Conservation (phyloP, 257 asterid genomes). For the Henckelia pumila region DNA sequence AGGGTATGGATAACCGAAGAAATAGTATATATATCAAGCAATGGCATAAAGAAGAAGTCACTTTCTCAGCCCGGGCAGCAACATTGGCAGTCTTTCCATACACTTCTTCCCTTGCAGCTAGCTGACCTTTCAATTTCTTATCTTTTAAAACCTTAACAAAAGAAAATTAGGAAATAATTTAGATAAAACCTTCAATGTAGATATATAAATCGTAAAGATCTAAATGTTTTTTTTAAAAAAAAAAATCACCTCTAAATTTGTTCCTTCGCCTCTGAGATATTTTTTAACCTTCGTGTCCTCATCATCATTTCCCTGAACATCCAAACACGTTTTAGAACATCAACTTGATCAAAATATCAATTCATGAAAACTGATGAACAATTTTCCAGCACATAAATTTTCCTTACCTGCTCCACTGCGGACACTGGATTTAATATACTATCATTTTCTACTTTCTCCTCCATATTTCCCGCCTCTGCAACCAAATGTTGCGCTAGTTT, state of each 20-base stretch:
- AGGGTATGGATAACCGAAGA: background rate
- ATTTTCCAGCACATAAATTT: background rate
- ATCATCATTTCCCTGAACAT: conserved; percentile 46
- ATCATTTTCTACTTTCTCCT: conserved; percentile 32
- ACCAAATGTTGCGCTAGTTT: background rate
- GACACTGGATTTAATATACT: conserved; percentile 6
- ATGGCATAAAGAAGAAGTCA: conserved; percentile 26
- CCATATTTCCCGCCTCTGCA: conserved; percentile 32
- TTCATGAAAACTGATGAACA: background rate
- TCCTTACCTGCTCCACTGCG: conserved; percentile 35
- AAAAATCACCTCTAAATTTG: conserved; percentile 60
- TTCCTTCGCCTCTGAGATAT: conserved; percentile 74
- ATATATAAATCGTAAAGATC: background rate
- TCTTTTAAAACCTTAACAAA: conserved; percentile 54
- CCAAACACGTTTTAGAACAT: conserved; percentile 10
- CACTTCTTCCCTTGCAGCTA: conserved; percentile 64
- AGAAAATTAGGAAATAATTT: conserved; percentile 10
- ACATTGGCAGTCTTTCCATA: conserved; percentile 75
- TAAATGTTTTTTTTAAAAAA: conserved; percentile 4
- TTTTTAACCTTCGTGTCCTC: conserved; percentile 59
- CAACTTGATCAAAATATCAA: background rate
- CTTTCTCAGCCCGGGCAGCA: conserved; percentile 92
- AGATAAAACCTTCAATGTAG: conserved; percentile 14
- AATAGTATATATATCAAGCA: conserved; percentile 12
- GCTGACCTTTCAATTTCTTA: conserved; percentile 85